phyloP scores from a whole-genome alignment of 176 grass and related monocot genomes.

The Phoenix dactylifera region DNA sequence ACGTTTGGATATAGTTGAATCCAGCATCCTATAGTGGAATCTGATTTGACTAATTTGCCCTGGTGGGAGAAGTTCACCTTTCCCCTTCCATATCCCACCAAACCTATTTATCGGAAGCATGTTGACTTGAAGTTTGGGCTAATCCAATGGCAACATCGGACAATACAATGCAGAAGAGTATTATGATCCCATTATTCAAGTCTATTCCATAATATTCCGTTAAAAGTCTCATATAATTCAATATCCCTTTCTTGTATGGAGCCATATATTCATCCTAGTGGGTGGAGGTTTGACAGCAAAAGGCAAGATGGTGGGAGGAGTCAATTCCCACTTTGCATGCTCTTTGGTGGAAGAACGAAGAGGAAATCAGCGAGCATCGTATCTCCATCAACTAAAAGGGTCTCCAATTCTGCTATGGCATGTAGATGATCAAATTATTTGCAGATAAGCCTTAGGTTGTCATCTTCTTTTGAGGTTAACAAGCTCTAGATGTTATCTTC shows the following conservation, averaged over 20 bases:
- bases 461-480: too few relatives aligned
- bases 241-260: neutral
- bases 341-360: neutral
- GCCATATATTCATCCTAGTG: neutral
- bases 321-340: neutral
- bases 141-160: neutral
- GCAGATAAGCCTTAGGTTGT: too few relatives aligned
- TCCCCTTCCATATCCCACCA: neutral
- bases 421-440: too few relatives aligned
- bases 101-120: neutral
- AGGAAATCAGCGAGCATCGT: neutral
- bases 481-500: too few relatives aligned
- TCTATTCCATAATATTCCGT: neutral
- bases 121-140: neutral
- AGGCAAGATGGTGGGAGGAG: neutral
- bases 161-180: neutral
- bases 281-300: slow-evolving; percentile 4
- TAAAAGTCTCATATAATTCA: neutral
- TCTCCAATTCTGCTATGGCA: neutral
- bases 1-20: neutral
- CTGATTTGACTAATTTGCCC: neutral
- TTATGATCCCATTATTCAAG: neutral
- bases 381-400: neutral
- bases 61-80: neutral
- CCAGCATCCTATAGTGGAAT: neutral